Evolutionary conservation across 805 yeast species (phyloP).

Genomic region (Lachancea nothofagi): DNA sequence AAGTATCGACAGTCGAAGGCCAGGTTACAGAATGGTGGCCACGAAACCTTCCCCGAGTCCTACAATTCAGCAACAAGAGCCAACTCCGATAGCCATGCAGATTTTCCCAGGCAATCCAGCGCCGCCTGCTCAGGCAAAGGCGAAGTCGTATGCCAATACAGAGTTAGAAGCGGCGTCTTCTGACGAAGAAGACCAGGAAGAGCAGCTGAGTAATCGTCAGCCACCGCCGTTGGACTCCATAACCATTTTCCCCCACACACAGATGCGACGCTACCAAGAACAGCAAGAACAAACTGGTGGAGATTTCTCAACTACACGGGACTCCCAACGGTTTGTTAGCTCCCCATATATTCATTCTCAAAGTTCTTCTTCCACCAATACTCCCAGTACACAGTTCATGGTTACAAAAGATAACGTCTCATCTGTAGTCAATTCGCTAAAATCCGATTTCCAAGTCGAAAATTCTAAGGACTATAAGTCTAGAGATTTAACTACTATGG

Average conservation of each 20-base stretch:
- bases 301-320: background rate
- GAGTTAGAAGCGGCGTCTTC: too few species aligned
- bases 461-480: background rate
- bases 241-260: constrained; percentile 13
- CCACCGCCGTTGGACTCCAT: constrained; percentile 13
- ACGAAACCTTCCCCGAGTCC: too few species aligned
- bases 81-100: background rate
- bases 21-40: background rate
- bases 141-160: too few species aligned
- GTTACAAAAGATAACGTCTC: background rate
- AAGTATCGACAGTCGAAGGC: too few species aligned
- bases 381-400: background rate
- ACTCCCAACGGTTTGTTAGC: background rate
- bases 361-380: background rate
- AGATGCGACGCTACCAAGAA: constrained; percentile 10
- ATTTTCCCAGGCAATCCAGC: background rate
- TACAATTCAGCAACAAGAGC: background rate
- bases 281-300: background rate
- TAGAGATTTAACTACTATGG: background rate
- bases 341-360: background rate
- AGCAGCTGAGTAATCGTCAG: background rate
- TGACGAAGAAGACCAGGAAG: background rate
- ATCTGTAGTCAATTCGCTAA: background rate
- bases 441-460: background rate
- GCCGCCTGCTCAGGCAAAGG: too few species aligned